phyloP scores from a whole-genome alignment of 345 rosid genomes.

The Eucalyptus paniculata region DNA sequence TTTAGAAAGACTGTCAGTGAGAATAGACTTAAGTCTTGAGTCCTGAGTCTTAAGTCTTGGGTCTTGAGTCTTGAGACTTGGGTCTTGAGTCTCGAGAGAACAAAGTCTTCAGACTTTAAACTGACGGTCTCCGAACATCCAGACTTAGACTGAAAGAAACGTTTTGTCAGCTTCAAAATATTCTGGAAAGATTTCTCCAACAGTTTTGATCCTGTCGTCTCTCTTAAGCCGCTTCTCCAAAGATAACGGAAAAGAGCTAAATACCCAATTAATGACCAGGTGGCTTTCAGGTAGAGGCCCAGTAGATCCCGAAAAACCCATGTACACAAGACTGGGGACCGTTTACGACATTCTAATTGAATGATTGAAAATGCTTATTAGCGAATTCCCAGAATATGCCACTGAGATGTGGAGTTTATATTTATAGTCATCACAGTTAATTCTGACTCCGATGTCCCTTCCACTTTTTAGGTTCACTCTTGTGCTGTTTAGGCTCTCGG shows the following conservation, averaged over 20 bases:
- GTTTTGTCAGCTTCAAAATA: too few relatives aligned
- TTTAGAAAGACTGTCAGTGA: too few relatives aligned
- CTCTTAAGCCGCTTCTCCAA: neutral
- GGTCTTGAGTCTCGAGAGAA: too few relatives aligned
- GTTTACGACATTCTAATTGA: conserved; percentile 4
- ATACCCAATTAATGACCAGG: conserved; percentile 6
- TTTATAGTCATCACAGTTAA: conserved; percentile 1
- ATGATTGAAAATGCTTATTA: conserved; percentile 11
- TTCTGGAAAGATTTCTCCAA: too few relatives aligned
- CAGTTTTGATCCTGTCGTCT: neutral
- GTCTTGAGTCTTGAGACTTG: too few relatives aligned
- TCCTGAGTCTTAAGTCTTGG: too few relatives aligned
- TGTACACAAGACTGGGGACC: conserved; percentile 9
- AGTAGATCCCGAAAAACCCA: conserved; percentile 21
- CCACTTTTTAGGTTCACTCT: conserved; percentile 26
- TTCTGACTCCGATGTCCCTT: conserved; percentile 3
- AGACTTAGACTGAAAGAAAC: too few relatives aligned
- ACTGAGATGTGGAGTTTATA: neutral
- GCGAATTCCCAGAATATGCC: conserved; percentile 14
- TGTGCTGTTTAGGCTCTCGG: conserved; percentile 2
- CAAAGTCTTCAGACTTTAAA: too few relatives aligned
- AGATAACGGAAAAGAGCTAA: neutral
- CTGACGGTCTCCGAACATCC: too few relatives aligned
- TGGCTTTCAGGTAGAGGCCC: conserved; percentile 14
- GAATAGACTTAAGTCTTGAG: too few relatives aligned